Percentiles rank a stretch among this genome's conserved stretches.
Conservation (phyloP, 2,329 filamentous ascomycete genomes). For the Penicillium decumbens region DNA sequence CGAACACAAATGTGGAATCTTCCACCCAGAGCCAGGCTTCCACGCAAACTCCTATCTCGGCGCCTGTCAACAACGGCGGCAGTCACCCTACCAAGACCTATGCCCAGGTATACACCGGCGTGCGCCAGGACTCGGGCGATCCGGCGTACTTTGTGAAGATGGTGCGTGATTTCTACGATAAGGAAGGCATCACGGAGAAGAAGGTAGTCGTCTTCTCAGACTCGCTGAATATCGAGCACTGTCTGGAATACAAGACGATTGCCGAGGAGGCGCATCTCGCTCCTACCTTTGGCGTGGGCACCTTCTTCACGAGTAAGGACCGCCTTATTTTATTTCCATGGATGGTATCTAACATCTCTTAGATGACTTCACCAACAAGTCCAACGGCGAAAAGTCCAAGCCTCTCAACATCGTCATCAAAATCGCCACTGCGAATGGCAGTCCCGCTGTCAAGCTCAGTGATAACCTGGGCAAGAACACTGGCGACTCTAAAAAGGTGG, state of each 20-base stretch:
- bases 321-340: not conserved
- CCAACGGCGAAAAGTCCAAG: slow-evolving; percentile 73
- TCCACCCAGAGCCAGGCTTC: slow-evolving; percentile 36
- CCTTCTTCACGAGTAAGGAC: slow-evolving; percentile 73
- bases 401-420: slow-evolving; percentile 99
- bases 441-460: slow-evolving; percentile 85
- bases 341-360: not conserved
- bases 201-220: slow-evolving; percentile 96
- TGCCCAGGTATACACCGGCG: slow-evolving; percentile 74
- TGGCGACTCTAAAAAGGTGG: slow-evolving; percentile 72
- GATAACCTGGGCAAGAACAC: slow-evolving; percentile 94
- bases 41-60: slow-evolving; percentile 44
- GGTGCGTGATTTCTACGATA: slow-evolving; percentile 77
- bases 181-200: slow-evolving; percentile 67
- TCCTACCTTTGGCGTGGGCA: slow-evolving; percentile 89
- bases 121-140: slow-evolving; percentile 87
- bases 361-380: slow-evolving; percentile 76
- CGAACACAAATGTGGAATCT: slow-evolving; percentile 42
- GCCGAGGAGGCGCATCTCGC: slow-evolving; percentile 76
- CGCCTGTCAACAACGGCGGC: slow-evolving; percentile 33
- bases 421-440: slow-evolving; percentile 75
- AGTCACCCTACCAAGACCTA: slow-evolving; percentile 58
- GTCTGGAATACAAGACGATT: slow-evolving; percentile 80
- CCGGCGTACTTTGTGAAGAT: slow-evolving; percentile 71
- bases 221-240: slow-evolving; percentile 84